Percentiles rank a stretch among this genome's conserved stretches.
Conservation (phyloP, 129 eudicot genomes). For the Centella asiatica region DNA sequence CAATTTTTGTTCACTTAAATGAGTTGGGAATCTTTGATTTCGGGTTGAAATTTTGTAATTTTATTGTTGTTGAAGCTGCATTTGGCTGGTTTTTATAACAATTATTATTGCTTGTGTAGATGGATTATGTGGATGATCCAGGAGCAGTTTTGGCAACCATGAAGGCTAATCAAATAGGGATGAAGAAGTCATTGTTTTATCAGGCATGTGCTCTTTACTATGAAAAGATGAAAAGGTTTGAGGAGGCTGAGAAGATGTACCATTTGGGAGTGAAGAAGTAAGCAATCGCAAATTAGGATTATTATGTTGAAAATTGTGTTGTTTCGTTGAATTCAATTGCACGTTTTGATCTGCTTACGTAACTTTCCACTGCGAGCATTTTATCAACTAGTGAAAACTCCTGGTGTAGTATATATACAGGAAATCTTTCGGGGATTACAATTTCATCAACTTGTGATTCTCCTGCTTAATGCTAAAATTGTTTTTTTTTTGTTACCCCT, state of each 20-base stretch:
- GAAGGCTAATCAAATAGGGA: constrained; percentile 64
- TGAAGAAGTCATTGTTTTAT: constrained; percentile 62
- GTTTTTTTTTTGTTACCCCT: too few relatives aligned
- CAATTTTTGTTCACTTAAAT: neutral
- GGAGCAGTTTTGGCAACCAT: constrained; percentile 60
- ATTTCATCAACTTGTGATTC: too few relatives aligned
- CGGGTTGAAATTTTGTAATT: neutral
- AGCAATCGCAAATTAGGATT: too few relatives aligned
- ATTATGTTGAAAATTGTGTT: too few relatives aligned
- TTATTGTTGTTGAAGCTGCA: neutral
- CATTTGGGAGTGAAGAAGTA: constrained; percentile 84
- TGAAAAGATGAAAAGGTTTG: constrained; percentile 76
- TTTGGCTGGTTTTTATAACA: neutral
- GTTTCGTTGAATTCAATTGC: too few relatives aligned
- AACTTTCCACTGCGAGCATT: too few relatives aligned
- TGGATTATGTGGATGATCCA: constrained; percentile 89
- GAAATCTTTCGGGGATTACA: too few relatives aligned
- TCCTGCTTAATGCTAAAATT: too few relatives aligned
- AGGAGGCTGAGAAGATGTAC: constrained; percentile 79
- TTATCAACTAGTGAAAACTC: too few relatives aligned
- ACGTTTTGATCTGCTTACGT: too few relatives aligned
- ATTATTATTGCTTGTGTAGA: constrained; percentile 31
- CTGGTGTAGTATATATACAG: too few relatives aligned
- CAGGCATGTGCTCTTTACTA: constrained; percentile 92
- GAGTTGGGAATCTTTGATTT: neutral